These are phyloP conservation scores for Pholiota molesta DNA, from an alignment of 768 basidiomycete genomes.

Conservation along the genomic window DNA sequence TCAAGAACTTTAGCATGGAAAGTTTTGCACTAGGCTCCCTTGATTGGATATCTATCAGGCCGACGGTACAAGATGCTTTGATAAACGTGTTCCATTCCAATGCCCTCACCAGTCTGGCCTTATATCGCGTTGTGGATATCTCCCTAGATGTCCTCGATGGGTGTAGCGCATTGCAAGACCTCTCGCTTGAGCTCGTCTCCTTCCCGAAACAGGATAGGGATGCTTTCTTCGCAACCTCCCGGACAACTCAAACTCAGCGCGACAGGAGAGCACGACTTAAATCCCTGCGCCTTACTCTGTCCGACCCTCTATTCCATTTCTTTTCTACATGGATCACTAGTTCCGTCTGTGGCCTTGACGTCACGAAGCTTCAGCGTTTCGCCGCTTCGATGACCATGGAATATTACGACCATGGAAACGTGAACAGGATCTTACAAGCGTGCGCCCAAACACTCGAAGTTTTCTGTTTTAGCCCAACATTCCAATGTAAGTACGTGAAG, in stretches of 20 bases:
- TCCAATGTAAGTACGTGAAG: slow-evolving; percentile 1
- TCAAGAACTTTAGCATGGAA: slow-evolving; percentile 4
- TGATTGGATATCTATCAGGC: neutral
- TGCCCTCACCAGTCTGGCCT: neutral
- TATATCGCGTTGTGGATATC: slow-evolving; percentile 13
- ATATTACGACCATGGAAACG: slow-evolving; percentile 12
- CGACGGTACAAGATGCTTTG: slow-evolving; percentile 1
- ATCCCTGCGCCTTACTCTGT: slow-evolving; percentile 8
- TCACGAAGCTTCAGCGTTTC: neutral
- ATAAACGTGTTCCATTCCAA: neutral
- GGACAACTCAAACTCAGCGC: neutral
- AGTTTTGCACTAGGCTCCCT: slow-evolving; percentile 1
- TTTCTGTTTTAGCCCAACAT: slow-evolving; percentile 12
- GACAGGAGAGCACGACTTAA: neutral
- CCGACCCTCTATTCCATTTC: slow-evolving; percentile 6
- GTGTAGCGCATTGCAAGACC: neutral
- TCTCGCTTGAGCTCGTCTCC: slow-evolving; percentile 6
- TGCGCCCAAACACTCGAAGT: slow-evolving; percentile 2
- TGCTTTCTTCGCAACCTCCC: neutral
- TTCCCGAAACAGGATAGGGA: slow-evolving; percentile 6
- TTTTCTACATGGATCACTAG: slow-evolving; percentile 7
- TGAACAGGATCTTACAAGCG: slow-evolving; percentile 6
- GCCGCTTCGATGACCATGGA: slow-evolving; percentile 14
- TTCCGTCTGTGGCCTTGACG: neutral
- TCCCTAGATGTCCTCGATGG: slow-evolving; percentile 3